Evolutionary conservation across 2,329 filamentous ascomycete species (phyloP).

Genomic region (Elsinoe necatrix): DNA sequence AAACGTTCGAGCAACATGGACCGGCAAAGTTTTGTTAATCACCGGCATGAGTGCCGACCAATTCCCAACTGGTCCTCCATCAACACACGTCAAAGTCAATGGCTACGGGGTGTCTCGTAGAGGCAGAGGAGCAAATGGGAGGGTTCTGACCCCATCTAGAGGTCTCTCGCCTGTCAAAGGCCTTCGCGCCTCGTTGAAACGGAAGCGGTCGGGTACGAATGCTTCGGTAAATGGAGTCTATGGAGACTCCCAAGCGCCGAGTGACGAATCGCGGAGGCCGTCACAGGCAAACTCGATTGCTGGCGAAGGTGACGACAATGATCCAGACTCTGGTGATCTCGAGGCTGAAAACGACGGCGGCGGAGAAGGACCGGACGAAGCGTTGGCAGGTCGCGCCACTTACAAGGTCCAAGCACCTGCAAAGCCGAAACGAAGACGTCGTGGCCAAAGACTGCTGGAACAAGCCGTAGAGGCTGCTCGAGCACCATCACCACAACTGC

Average conservation of each 20-base stretch:
- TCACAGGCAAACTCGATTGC: neutral
- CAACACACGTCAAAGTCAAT: neutral
- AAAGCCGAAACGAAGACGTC: conserved; percentile 3
- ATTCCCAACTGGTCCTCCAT: neutral
- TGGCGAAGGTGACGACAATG: neutral
- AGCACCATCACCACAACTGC: conserved; percentile 27
- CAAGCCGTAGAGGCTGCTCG: conserved; percentile 18
- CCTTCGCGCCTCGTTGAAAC: neutral
- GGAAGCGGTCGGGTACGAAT: conserved; percentile 7
- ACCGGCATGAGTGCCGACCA: conserved; percentile 8
- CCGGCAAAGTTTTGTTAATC: conserved; percentile 10
- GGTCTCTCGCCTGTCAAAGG: neutral
- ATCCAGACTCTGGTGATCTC: neutral
- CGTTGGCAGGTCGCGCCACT: neutral
- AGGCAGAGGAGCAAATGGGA: neutral
- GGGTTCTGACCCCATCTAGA: neutral
- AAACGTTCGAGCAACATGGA: conserved; percentile 10
- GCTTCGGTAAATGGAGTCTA: conserved; percentile 6
- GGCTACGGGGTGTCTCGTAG: neutral
- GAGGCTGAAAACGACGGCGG: neutral
- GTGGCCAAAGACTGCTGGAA: conserved; percentile 9
- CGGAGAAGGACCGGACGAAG: neutral
- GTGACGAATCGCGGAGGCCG: neutral
- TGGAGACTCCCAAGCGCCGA: neutral
- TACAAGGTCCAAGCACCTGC: neutral